phyloP scores from a whole-genome alignment of 805 yeast genomes.

The Wickerhamiella kurtzmanii region DNA sequence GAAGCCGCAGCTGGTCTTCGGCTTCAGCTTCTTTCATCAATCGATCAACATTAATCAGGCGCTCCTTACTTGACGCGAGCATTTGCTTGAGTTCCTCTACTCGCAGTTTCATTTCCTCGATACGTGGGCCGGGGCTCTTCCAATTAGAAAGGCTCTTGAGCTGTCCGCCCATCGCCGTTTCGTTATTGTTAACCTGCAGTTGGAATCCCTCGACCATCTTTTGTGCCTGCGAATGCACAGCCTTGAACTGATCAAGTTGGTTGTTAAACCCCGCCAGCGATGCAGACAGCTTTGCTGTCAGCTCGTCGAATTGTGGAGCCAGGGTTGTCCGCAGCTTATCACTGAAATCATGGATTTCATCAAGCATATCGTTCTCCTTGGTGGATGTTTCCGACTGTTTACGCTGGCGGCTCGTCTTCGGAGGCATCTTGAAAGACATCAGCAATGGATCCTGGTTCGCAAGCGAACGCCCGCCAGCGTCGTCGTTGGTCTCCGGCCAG shows the following conservation, averaged over 20 bases:
- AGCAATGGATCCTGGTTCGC: constrained; percentile 1
- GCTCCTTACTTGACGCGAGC: background rate
- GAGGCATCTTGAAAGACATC: constrained; percentile 1
- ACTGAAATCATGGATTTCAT: constrained; percentile 1
- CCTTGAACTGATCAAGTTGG: background rate
- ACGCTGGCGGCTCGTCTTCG: background rate
- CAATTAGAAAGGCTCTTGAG: background rate
- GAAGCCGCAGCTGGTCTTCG: background rate
- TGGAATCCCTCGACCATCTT: background rate
- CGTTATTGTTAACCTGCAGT: background rate
- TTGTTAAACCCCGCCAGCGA: background rate
- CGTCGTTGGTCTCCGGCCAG: background rate
- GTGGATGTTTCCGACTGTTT: background rate
- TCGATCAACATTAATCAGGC: background rate
- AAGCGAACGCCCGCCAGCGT: background rate
- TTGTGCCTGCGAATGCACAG: background rate
- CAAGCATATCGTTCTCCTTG: background rate
- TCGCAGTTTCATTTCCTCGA: background rate
- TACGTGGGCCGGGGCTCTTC: background rate
- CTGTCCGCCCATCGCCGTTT: background rate
- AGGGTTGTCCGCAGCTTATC: constrained; percentile 1
- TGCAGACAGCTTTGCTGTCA: background rate
- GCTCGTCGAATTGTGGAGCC: constrained; percentile 1
- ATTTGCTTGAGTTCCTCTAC: background rate
- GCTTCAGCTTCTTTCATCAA: background rate